Conservation (phyloP, 305 asterid genomes). For the Vinca major region DNA sequence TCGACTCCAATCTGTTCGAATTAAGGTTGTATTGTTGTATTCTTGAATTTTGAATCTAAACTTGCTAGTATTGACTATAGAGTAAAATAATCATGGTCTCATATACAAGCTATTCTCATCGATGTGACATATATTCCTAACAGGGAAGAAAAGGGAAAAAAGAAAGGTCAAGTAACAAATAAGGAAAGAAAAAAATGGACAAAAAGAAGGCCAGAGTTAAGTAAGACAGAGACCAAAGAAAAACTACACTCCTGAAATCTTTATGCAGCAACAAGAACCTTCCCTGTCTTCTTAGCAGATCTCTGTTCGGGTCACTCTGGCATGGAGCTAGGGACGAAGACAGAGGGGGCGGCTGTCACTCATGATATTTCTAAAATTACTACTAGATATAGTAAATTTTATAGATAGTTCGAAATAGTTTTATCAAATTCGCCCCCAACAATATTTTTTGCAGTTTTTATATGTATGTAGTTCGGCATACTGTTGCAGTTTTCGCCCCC, state of each 20-base stretch:
- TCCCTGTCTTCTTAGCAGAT: slow-evolving; percentile 19
- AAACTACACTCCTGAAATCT: not conserved
- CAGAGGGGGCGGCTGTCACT: no score
- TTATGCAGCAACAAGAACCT: slow-evolving; percentile 12
- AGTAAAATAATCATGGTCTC: not conserved
- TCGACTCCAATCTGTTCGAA: no score
- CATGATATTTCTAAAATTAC: no score
- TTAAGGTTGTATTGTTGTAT: no score
- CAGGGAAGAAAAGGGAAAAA: not conserved
- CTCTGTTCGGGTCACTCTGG: slow-evolving; percentile 13
- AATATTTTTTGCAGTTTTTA: no score
- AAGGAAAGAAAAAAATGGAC: not conserved
- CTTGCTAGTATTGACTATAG: not conserved
- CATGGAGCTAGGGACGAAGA: no score
- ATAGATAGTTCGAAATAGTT: no score
- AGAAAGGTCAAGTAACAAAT: not conserved
- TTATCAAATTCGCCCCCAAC: no score
- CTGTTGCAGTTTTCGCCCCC: no score
- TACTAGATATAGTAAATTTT: no score
- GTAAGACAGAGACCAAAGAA: not conserved
- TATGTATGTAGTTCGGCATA: no score
- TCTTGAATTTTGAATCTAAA: not conserved
- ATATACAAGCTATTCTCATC: slow-evolving; percentile 5
- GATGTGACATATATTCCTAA: not conserved
- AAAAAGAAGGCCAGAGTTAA: not conserved